Evolutionary conservation across 202 grass and related monocot species (phyloP).

Genomic region (Zizania palustris): DNA sequence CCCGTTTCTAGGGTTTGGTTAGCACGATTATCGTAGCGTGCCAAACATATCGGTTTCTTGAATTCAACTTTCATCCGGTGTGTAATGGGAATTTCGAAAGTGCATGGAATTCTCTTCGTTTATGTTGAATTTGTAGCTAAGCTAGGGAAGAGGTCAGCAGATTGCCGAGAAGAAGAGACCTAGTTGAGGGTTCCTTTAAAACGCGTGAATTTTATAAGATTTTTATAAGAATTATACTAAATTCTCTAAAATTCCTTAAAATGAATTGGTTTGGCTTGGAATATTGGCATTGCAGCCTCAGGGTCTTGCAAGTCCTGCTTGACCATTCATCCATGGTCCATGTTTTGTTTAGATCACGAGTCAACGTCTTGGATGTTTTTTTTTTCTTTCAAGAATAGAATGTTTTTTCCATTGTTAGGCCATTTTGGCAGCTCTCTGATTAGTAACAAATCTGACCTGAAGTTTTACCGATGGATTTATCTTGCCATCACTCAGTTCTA

Average conservation of each 20-base stretch:
- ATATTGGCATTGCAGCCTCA: too few relatives aligned
- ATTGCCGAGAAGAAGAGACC: not conserved
- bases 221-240: too few relatives aligned
- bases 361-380: too few relatives aligned
- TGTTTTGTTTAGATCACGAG: not conserved
- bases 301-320: not conserved
- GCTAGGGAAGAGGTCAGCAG: too few relatives aligned
- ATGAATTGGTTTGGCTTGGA: too few relatives aligned
- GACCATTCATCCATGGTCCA: not conserved
- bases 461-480: too few relatives aligned
- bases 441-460: not conserved
- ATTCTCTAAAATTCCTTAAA: too few relatives aligned
- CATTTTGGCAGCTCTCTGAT: not conserved
- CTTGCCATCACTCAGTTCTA: not conserved
- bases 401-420: too few relatives aligned
- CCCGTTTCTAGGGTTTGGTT: not conserved
- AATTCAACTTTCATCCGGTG: not conserved
- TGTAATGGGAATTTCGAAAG: not conserved
- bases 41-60: not conserved
- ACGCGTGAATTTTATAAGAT: too few relatives aligned
- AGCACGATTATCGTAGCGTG: not conserved
- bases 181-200: too few relatives aligned
- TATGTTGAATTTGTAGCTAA: not conserved
- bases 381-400: too few relatives aligned
- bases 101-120: not conserved